Conservation (phyloP, 805 yeast genomes). For the Candida morakotiae region DNA sequence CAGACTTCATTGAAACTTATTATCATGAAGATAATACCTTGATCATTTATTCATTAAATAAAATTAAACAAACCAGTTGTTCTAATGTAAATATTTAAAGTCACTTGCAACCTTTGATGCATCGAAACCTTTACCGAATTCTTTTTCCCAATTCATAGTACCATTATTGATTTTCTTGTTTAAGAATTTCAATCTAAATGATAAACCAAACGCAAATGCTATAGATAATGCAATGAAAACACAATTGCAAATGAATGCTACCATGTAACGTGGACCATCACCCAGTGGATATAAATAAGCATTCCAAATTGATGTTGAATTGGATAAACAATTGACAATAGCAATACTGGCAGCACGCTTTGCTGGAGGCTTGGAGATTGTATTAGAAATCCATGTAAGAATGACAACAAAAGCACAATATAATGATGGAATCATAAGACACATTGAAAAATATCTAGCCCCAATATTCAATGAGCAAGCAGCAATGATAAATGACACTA, state of each 20-base stretch:
- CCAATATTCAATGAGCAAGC: slow-evolving; percentile 50
- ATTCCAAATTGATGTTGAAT: slow-evolving; percentile 55
- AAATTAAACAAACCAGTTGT: slow-evolving; percentile 4
- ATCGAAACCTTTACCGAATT: slow-evolving; percentile 44
- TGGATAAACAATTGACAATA: slow-evolving; percentile 51
- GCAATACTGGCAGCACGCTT: slow-evolving; percentile 58
- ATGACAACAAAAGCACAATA: slow-evolving; percentile 52
- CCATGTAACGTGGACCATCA: slow-evolving; percentile 43
- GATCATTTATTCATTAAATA: no score
- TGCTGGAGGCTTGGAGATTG: slow-evolving; percentile 54
- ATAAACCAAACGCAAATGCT: slow-evolving; percentile 32
- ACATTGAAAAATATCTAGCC: slow-evolving; percentile 58
- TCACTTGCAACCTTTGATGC: slow-evolving; percentile 39
- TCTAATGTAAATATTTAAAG: slow-evolving; percentile 36
- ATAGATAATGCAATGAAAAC: slow-evolving; percentile 43
- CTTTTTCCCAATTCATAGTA: slow-evolving; percentile 47
- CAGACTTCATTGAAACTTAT: no score
- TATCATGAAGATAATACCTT: no score
- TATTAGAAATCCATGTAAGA: slow-evolving; percentile 53
- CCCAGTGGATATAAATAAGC: slow-evolving; percentile 46
- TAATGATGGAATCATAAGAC: slow-evolving; percentile 53
- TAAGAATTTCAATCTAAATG: slow-evolving; percentile 32
- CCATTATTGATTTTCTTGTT: slow-evolving; percentile 42
- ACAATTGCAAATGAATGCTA: slow-evolving; percentile 47
- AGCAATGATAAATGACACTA: slow-evolving; percentile 45